Conservation (phyloP, 345 rosid genomes). For the Citrus medica region DNA sequence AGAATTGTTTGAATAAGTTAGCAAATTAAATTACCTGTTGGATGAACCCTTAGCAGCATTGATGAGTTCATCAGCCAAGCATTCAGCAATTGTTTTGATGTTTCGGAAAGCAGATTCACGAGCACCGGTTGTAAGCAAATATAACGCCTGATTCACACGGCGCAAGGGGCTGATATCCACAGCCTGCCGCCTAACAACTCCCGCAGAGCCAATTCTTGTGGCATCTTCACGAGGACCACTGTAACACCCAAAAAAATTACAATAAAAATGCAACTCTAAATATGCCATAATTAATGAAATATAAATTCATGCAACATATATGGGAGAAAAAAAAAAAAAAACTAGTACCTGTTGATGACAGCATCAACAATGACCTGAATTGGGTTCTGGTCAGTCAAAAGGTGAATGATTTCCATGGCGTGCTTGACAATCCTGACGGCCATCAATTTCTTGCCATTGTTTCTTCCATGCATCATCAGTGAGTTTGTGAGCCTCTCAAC, state of each 20-base stretch:
- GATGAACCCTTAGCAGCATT: conserved; percentile 91
- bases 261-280: too few species aligned
- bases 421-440: conserved; percentile 71
- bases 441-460: conserved; percentile 79
- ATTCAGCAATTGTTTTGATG: conserved; percentile 82
- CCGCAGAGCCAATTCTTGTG: conserved; percentile 83
- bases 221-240: conserved; percentile 92
- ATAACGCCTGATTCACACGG: conserved; percentile 73
- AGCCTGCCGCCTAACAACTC: conserved; percentile 87
- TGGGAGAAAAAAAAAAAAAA: too few species aligned
- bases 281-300: too few species aligned
- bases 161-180: conserved; percentile 84
- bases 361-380: conserved; percentile 79
- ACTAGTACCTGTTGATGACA: conserved; percentile 58
- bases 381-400: conserved; percentile 66
- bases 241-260: neutral
- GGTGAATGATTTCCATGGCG: conserved; percentile 81
- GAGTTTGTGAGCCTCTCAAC: conserved; percentile 86
- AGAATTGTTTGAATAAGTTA: too few species aligned
- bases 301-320: too few species aligned
- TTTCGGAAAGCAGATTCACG: conserved; percentile 81
- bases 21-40: conserved; percentile 44
- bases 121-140: conserved; percentile 77
- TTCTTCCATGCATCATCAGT: conserved; percentile 85
- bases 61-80: conserved; percentile 85